Conservation (phyloP, 257 asterid genomes). For the Lantana camara region DNA sequence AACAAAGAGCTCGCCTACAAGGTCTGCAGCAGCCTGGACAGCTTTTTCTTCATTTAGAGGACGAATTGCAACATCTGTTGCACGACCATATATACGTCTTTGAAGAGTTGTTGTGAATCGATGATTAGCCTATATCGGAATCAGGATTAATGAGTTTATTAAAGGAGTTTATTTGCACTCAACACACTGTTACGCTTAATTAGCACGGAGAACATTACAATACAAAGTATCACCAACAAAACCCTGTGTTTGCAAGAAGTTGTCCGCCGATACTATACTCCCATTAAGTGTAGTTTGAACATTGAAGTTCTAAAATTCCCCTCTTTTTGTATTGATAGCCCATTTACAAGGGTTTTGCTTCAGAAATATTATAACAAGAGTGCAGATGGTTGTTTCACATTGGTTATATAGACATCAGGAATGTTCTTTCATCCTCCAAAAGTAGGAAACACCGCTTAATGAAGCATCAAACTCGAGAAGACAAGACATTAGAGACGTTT, state of each 20-base stretch:
- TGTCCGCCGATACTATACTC: no score
- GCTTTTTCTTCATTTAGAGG: conserved; percentile 91
- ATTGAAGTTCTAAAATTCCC: no score
- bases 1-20: conserved; percentile 76
- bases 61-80: conserved; percentile 76
- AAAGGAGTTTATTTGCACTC: no score
- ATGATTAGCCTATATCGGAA: conserved; percentile 70
- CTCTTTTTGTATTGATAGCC: no score
- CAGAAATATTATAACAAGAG: no score
- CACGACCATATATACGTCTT: conserved; percentile 80
- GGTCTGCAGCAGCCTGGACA: conserved; percentile 92
- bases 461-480: no score
- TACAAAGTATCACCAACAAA: no score
- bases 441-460: conserved; percentile 2
- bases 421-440: background rate
- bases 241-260: no score
- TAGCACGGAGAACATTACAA: no score
- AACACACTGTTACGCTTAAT: no score
- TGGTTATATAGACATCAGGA: background rate
- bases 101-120: conserved; percentile 72
- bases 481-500: background rate
- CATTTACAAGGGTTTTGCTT: no score
- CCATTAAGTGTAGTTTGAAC: no score
- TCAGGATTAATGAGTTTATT: background rate
- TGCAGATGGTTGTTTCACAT: background rate